Evolutionary conservation across 768 basidiomycete species (phyloP).

Genomic region (Coprinellus micaceus): DNA sequence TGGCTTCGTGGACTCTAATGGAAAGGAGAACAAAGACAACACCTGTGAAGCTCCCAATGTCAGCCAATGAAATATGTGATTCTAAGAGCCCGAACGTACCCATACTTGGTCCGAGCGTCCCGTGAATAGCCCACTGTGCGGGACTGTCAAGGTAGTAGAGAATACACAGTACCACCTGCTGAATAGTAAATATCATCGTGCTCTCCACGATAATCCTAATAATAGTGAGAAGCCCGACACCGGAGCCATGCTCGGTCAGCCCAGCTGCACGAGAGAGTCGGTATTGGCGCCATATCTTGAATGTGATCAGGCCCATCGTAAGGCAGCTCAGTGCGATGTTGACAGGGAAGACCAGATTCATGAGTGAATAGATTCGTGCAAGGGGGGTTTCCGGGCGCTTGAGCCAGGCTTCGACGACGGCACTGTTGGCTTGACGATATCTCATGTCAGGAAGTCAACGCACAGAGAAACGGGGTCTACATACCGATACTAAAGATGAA

Average conservation of each 20-base stretch:
- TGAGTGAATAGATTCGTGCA: background rate
- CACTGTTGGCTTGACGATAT: background rate
- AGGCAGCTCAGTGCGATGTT: background rate
- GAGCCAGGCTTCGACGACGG: background rate
- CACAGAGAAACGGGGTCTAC: background rate
- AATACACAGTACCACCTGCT: background rate
- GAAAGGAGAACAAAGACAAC: background rate
- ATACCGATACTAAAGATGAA: slow-evolving; percentile 1
- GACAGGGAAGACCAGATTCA: background rate
- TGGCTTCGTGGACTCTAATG: background rate
- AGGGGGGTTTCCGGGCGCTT: background rate
- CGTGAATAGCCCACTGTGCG: background rate
- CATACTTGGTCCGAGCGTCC: background rate
- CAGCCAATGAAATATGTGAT: background rate
- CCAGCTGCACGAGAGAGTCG: background rate
- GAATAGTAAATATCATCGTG: background rate
- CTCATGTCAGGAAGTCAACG: background rate
- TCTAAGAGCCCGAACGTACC: background rate
- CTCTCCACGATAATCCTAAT: too few species aligned
- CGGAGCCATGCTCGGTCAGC: background rate
- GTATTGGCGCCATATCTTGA: slow-evolving; percentile 1
- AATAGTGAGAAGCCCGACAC: background rate
- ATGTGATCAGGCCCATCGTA: background rate
- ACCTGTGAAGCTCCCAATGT: background rate
- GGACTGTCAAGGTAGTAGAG: background rate